These are phyloP conservation scores for Podaxis sp. DNA, from an alignment of 768 basidiomycete species.

Conservation along the genomic window DNA sequence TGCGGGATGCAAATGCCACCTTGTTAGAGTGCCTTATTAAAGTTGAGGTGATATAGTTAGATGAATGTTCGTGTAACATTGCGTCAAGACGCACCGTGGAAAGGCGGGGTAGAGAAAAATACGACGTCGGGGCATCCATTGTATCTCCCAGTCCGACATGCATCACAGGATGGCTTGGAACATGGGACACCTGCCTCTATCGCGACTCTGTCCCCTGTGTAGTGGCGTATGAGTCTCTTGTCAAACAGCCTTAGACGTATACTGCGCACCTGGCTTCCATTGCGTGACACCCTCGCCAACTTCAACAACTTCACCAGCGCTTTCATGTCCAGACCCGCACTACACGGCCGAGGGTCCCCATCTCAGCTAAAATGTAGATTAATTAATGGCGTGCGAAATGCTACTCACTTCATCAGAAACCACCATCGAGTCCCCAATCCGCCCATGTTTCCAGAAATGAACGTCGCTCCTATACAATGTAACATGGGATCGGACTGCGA, in stretches of 20 bases:
- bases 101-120: conserved; percentile 70
- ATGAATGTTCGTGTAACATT: not conserved
- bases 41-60: not conserved
- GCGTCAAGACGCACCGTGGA: conserved; percentile 39
- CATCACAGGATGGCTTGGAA: conserved; percentile 54
- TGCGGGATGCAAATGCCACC: conserved; percentile 65
- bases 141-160: conserved; percentile 60
- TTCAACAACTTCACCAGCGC: conserved; percentile 62
- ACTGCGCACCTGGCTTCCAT: conserved; percentile 50
- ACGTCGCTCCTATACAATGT: conserved; percentile 52
- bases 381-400: not conserved
- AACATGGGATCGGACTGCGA: not conserved
- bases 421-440: conserved; percentile 66
- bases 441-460: conserved; percentile 70
- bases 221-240: not conserved
- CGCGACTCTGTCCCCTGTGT: conserved; percentile 58
- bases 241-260: not conserved
- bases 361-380: not conserved
- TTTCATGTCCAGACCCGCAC: conserved; percentile 71
- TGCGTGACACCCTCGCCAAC: conserved; percentile 62
- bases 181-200: conserved; percentile 70
- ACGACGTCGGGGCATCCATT: conserved; percentile 59
- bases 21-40: conserved; percentile 53
- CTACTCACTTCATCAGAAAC: conserved; percentile 56
- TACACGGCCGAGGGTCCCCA: conserved; percentile 17